Conservation (phyloP, 2,329 filamentous ascomycete species). For the Diaporthe caulivora region DNA sequence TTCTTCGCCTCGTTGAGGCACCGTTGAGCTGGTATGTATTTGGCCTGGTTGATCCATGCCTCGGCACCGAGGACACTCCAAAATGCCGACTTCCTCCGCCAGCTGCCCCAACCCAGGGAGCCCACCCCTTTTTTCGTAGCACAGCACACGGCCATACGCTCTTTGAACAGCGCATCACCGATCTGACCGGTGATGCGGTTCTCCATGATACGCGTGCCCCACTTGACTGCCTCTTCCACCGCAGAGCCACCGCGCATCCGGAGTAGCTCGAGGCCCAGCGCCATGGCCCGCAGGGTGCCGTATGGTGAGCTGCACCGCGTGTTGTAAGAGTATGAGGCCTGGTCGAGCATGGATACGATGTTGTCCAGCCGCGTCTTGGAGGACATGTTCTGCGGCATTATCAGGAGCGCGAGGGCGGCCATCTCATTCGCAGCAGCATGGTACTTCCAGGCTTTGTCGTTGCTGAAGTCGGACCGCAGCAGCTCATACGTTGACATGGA, state of each 20-base stretch:
- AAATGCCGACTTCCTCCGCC: conserved; percentile 86
- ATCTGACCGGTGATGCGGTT: conserved; percentile 79
- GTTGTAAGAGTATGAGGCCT: conserved; percentile 91
- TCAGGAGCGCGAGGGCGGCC: conserved; percentile 85
- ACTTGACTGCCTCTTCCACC: conserved; percentile 87
- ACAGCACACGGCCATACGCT: conserved; percentile 89
- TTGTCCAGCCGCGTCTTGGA: conserved; percentile 84
- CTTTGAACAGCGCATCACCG: conserved; percentile 85
- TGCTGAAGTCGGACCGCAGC: conserved; percentile 87
- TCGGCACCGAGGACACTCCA: conserved; percentile 90
- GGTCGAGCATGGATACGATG: conserved; percentile 89
- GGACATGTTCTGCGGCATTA: conserved; percentile 78
- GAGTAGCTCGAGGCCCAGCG: conserved; percentile 83
- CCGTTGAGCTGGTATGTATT: conserved; percentile 81
- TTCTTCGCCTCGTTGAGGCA: conserved; percentile 78
- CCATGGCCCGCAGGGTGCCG: conserved; percentile 82
- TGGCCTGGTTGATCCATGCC: conserved; percentile 82
- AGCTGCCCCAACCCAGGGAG: conserved; percentile 75
- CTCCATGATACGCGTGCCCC: conserved; percentile 85
- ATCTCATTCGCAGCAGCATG: conserved; percentile 96
- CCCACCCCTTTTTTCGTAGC: conserved; percentile 77
- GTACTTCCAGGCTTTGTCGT: conserved; percentile 97
- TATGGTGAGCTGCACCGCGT: conserved; percentile 85
- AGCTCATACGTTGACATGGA: conserved; percentile 94
- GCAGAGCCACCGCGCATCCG: conserved; percentile 83